These are phyloP conservation scores for Fusarium nematophilum DNA, from an alignment of 2,329 filamentous ascomycete genomes.

Conservation along the genomic window DNA sequence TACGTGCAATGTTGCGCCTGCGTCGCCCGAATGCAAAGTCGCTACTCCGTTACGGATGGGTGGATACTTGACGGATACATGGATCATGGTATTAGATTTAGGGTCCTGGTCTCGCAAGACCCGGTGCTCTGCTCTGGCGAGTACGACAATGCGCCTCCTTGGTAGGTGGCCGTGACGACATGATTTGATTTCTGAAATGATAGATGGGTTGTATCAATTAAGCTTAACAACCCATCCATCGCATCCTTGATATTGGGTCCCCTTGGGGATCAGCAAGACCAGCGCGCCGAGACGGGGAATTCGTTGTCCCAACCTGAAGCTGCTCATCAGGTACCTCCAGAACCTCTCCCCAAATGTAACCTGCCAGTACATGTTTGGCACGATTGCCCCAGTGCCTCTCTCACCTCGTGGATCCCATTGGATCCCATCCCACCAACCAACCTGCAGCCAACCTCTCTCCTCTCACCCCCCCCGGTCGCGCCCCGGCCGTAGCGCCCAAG, in stretches of 20 bases:
- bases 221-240: constrained; percentile 1
- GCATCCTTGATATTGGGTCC: not conserved
- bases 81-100: constrained; percentile 5
- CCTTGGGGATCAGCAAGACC: constrained; percentile 2
- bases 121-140: not conserved
- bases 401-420: constrained; percentile 4
- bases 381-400: not conserved
- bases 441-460: constrained; percentile 16
- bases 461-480: constrained; percentile 23
- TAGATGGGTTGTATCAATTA: not conserved
- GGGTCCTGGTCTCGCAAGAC: not conserved
- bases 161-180: constrained; percentile 1
- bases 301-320: not conserved
- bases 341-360: constrained; percentile 23
- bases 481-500: constrained; percentile 35
- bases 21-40: constrained; percentile 5
- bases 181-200: not conserved
- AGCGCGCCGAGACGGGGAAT: constrained; percentile 4
- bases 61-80: constrained; percentile 2
- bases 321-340: constrained; percentile 27
- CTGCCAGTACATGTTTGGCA: constrained; percentile 7
- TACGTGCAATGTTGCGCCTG: constrained; percentile 23
- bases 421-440: constrained; percentile 11
- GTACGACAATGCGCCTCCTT: not conserved
- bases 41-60: constrained; percentile 1